Evolutionary conservation across 768 basidiomycete genomes (phyloP).

Genomic region (Termitomyces sp.): DNA sequence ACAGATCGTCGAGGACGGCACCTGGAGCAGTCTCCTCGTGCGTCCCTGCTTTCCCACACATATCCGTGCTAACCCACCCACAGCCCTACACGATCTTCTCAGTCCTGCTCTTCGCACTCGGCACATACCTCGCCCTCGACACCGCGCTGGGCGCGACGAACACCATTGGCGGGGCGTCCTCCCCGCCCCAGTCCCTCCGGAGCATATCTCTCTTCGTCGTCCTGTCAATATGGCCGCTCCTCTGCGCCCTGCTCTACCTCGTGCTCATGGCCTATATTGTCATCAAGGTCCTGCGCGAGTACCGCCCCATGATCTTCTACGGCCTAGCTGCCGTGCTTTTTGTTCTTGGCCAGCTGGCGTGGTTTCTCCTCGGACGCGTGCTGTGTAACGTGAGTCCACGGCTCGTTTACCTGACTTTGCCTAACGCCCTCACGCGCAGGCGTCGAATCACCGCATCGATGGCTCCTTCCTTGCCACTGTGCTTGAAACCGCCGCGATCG

Average conservation of each 20-base stretch:
- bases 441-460: conserved; percentile 67
- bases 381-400: conserved; percentile 53
- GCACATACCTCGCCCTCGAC: conserved; percentile 84
- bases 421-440: conserved; percentile 28
- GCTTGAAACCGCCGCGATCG: conserved; percentile 72
- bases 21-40: conserved; percentile 62
- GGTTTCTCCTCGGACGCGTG: conserved; percentile 72
- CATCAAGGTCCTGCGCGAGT: conserved; percentile 68
- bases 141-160: conserved; percentile 62
- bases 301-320: conserved; percentile 77
- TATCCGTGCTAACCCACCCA: not conserved
- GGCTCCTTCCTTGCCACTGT: conserved; percentile 84
- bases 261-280: conserved; percentile 79
- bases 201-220: conserved; percentile 79
- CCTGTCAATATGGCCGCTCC: conserved; percentile 66
- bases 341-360: conserved; percentile 74
- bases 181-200: conserved; percentile 48
- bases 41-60: conserved; percentile 7
- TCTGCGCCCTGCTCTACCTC: conserved; percentile 56
- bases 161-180: conserved; percentile 50
- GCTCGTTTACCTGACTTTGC: not conserved
- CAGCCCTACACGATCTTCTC: conserved; percentile 63
- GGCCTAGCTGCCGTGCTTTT: conserved; percentile 71
- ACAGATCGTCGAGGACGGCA: conserved; percentile 93
- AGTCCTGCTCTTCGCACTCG: conserved; percentile 59